Evolutionary conservation across 1,139 yeast species (phyloP), one percentile per base, ranked within the genome.

Genomic region (Pneumocystis murina): DNA sequence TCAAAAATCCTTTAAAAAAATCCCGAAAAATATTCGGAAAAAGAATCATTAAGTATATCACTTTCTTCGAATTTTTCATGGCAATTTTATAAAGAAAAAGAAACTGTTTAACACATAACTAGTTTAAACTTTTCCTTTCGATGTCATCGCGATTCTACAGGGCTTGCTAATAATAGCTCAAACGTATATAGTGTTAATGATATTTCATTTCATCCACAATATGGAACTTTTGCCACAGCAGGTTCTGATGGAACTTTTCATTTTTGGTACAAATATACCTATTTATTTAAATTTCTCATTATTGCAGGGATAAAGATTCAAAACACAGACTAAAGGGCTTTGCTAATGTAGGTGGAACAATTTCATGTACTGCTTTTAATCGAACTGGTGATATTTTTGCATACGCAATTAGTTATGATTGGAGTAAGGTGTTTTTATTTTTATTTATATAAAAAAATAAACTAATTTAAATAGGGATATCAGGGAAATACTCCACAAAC

Each of bases 171-270:
- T n/a, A 38, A 38, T 12, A 58, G 43, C 6, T 58, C 60, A 10
- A 58, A 58, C 24, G 84, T 91, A 48, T 92, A 84, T 72, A 78
- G 96, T 0, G 85, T 94, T 61, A 89, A 90, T 73, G 81, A 87
- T 62, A 86, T 92, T 62, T 79, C 83, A 20, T 88, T 91, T 78
- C 97, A 94, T 72, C 98, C 98, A 3, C 77, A 82, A 17, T 86
- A 84, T 74, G 96, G 96, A 59, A 90, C 98, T 0, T 86, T 94
- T 74, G 84, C 86, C 63, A 94, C 98, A 5, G 95, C 96, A 0
- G 98, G 98, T 14, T 82, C 94, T 54, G 98, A 94, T 74, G 98
- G 98, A 17, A 81, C 94, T 7, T 86, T 90, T 77, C 86, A 91
- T 71, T 86, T 87, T 76, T 94, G 99, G 99, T 64, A 43, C 16